Conservation (phyloP, 129 eudicot genomes). For the Ambrosia trifida region DNA sequence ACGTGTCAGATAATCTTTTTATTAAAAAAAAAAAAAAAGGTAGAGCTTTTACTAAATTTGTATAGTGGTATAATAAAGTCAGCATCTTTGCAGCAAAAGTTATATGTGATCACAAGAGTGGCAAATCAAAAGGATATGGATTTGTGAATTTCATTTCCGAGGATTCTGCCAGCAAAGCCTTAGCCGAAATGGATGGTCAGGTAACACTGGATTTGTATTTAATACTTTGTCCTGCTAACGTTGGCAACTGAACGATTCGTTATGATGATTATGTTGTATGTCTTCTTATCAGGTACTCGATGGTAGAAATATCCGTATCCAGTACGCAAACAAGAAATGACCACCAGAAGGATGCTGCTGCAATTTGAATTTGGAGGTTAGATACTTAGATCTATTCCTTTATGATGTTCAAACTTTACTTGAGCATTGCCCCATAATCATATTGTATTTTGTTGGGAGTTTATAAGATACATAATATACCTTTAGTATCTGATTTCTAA, state of each 20-base stretch:
- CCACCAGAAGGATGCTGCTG: background rate
- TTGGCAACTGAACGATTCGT: background rate
- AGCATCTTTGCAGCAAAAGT: conserved; percentile 61
- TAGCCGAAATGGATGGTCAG: conserved; percentile 69
- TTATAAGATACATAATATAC: background rate
- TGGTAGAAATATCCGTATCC: conserved; percentile 55
- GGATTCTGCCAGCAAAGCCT: conserved; percentile 64
- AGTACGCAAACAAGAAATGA: conserved; percentile 46
- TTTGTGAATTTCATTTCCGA: conserved; percentile 57
- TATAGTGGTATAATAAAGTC: no score
- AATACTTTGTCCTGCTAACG: background rate
- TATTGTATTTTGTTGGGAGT: background rate
- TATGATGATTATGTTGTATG: background rate
- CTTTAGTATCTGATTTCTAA: background rate
- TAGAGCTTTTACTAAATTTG: background rate
- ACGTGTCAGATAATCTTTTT: background rate
- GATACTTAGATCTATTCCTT: background rate
- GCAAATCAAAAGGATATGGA: conserved; percentile 75
- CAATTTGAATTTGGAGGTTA: background rate
- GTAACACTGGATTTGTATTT: conserved; percentile 23
- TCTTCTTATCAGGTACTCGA: conserved; percentile 42
- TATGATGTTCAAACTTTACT: background rate
- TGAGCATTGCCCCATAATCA: background rate
- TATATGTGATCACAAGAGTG: conserved; percentile 67
- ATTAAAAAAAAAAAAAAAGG: no score